phyloP scores from a whole-genome alignment of 352 stramenopile species.

The Thalassiosira mediterranea region DNA sequence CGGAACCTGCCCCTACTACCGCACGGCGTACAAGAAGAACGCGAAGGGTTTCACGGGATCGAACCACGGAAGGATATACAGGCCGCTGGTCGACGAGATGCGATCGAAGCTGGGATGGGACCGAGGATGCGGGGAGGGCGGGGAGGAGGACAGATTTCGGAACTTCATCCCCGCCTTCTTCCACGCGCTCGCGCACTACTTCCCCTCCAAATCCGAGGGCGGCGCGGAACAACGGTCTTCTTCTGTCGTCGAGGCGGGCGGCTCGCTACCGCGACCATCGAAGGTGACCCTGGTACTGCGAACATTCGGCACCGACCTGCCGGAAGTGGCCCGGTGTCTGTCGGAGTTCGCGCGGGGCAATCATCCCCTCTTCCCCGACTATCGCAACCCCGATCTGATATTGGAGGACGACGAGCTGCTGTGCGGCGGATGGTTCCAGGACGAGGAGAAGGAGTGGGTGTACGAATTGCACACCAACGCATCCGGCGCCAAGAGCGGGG shows the following conservation, averaged over 20 bases:
- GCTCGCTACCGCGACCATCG: constrained; percentile 14
- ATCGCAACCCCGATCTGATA: constrained; percentile 64
- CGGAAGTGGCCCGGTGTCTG: constrained; percentile 59
- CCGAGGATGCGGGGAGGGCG: constrained; percentile 38
- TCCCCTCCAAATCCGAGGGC: constrained; percentile 30
- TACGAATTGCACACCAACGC: constrained; percentile 59
- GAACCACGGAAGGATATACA: constrained; percentile 63
- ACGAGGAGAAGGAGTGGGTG: constrained; percentile 19
- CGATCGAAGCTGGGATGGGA: constrained; percentile 64
- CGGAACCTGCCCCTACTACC: constrained; percentile 75
- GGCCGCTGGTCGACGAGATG: constrained; percentile 56
- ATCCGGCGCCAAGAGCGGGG: constrained; percentile 15
- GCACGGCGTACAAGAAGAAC: constrained; percentile 64
- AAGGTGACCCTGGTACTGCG: constrained; percentile 75
- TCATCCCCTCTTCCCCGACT: constrained; percentile 68
- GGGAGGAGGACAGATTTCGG: constrained; percentile 28
- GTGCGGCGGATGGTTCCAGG: constrained; percentile 52
- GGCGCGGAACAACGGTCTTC: constrained; percentile 3
- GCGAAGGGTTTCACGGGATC: constrained; percentile 63
- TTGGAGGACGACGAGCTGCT: constrained; percentile 53
- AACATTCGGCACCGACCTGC: constrained; percentile 80
- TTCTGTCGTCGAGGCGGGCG: constrained; percentile 1
- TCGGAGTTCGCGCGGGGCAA: constrained; percentile 72
- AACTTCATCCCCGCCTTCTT: constrained; percentile 80
- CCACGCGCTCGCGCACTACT: constrained; percentile 60